Percentiles rank a stretch among this genome's conserved stretches.
Evolutionary conservation across 306 rosid genomes (phyloP).

Genomic region (Elaeagnus macrophylla): DNA sequence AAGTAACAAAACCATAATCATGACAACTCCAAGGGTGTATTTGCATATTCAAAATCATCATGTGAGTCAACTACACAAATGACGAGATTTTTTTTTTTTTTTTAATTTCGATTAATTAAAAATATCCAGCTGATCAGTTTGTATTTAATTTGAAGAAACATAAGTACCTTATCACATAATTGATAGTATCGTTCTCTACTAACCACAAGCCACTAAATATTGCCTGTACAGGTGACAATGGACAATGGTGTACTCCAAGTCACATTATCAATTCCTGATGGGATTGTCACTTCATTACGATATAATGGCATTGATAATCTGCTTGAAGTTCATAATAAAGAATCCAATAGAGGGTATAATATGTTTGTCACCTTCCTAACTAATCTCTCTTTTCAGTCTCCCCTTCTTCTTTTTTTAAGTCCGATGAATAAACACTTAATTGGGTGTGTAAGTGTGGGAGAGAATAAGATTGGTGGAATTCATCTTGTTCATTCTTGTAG

Average conservation of each 20-base stretch:
- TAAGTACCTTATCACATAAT: neutral
- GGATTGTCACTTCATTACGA: conserved; percentile 69
- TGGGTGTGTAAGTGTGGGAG: neutral
- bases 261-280: conserved; percentile 75
- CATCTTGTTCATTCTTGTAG: too few species aligned
- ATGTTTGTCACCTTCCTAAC: neutral
- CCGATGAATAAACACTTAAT: neutral
- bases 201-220: too few species aligned
- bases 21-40: conserved; percentile 44
- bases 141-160: conserved; percentile 1
- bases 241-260: conserved; percentile 90
- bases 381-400: conserved; percentile 3
- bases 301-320: conserved; percentile 70
- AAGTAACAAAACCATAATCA: conserved; percentile 20
- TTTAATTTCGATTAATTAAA: neutral
- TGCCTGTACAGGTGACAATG: conserved; percentile 70
- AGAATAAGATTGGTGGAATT: neutral
- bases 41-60: conserved; percentile 44
- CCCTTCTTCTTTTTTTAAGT: neutral
- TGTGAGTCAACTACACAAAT: conserved; percentile 37
- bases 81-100: neutral
- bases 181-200: too few species aligned
- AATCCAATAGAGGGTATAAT: conserved; percentile 71
- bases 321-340: conserved; percentile 80
- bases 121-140: neutral